Evolutionary conservation across 257 asterid genomes (phyloP), one percentile per base, ranked within the genome.

Genomic region (Solanum stenotomum): DNA sequence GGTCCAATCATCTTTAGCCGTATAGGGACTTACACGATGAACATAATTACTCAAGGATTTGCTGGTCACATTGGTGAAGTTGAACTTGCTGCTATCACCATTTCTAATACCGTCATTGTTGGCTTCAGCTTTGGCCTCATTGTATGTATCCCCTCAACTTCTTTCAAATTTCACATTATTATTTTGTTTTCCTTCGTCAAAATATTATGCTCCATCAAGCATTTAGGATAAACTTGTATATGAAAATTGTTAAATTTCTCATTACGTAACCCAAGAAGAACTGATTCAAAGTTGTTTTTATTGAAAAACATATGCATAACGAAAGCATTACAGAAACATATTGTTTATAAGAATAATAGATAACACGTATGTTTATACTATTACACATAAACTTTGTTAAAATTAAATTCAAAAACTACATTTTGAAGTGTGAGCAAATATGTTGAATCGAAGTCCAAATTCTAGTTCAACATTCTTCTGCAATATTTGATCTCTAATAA

Each of bases 41-140:
- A 76, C 88, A 13, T 94, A 23, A 78, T 87, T 31, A 90, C 93
- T 37, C 96, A 92, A 74, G 89, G 91, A 1, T 90, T 88, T 63
- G 92, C 94, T 13, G 94, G 95, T 68, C 95, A 92, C 44, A 92
- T 93, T 20, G 95, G 94, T 5, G 93, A 93, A 44, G 90, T 90
- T 0, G 92, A 92, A 67, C 92, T 94, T 6, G 95, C 95, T 78
- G 87, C 96, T 7, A 72, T 92, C 46, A 89, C 95, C 18, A 93
- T 94, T 67, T 92, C 94, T 87, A 91, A 87, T 90, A 91, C 75
- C 37, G 94, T 94, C 87, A 92, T 94, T 67, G 88, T 92, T 27
- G 94, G 92, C 68, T 88, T 94, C 93, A 89, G 81, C 56, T 94
- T 91, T 38, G 94, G 96, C 10, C 92, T 94, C 65, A 78, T 92